Evolutionary conservation across 306 rosid genomes (phyloP), one percentile per base, ranked within the genome.

Genomic region (Luffa acutangula): DNA sequence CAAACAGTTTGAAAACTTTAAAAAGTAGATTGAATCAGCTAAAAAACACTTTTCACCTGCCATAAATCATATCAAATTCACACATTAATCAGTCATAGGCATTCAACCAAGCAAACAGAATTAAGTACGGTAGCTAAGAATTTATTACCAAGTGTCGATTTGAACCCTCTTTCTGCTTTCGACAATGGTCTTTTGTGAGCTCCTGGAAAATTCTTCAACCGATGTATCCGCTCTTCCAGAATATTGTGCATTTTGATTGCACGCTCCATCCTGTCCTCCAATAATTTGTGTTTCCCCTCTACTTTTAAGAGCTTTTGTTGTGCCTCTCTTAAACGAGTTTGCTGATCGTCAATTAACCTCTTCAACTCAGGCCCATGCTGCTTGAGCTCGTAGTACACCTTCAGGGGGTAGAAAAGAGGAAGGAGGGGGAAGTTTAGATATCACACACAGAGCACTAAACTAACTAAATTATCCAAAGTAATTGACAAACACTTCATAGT

Each of bases 331-430:
- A 91, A 82, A 51, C 92, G 92, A 79, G 88, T 79, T 81, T 88
- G 94, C 77, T 93, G 97, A 70, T 91, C 92, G 14, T 83, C 88
- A 76, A 90, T 86, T 81, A 93, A 82, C 87, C 87, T 89, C 85
- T 89, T 96, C 91, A 96, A 82, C 78, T 86, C 91, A 64, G 97
- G 94, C 62, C 93, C 98, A 39, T 93, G 98, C 85, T 91, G 96
- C 91, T 86, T 87, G 71, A 96, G 89, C 83, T 93, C 97, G 78
- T 93, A 89, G 87, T 87, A 85, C 79, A 92, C 98, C 98, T 94
- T 71, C 65, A 69, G 25, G 79, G 39, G 67, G 36, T 11, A 25
- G 53, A n/a, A 6, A 53, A 14, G 31, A 33, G 57, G 37, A 71
- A 74, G 46, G 15, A 21, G 7, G n/a, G 52, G 53, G 10, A 39